Evolutionary conservation across 331 rosid genomes (phyloP), one percentile per base, ranked within the genome.

Genomic region (Telfairia occidentalis): DNA sequence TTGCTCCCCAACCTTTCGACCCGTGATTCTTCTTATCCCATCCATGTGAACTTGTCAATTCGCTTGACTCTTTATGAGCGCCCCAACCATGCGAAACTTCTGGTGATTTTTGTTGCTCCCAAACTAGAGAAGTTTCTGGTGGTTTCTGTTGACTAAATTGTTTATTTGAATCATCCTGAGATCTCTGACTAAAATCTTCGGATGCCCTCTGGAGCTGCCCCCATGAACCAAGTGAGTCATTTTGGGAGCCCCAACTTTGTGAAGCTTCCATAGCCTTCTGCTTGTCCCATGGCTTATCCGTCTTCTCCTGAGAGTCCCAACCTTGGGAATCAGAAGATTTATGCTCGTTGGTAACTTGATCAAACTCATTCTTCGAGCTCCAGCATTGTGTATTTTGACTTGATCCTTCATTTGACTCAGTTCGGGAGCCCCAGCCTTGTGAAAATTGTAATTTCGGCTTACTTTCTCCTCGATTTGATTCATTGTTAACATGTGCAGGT

Each of bases 11-110:
- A 76, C 87, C 84, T 78, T 84, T 87, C 0, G 91, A 84, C 64
- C 89, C 96, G 77, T 89, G 88, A 32, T 71, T 84, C 80, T 85
- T 89, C 89, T 84, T 88, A 53, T 77, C 86, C 28, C 87, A 74
- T 75, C 46, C 87, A 85, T 64, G 72, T 26, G 1, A 82, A 85
- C 58, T 82, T 76, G 46, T 82, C 84, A 75, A 82, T 81, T 24
- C 77, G 67, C 34, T 69, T 3, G 35, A 77, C 75, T 70, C 75
- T 71, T 69, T 86, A 77, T 82, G 35, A 12, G 73, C 40, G 4
- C 53, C 87, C 97, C 97, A 90, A 61, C 86, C 89, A 42, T 61
- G 76, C 10, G 84, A 81, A 77, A 40, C 73, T 42, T 67, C 73
- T 10, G 53, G 53, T 7, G 73, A 40, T 42, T 67, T 67, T 40